Percentiles rank a stretch among this genome's conserved stretches.
phyloP scores from a whole-genome alignment of 1,284 basidiomycete genomes.

The Leucocoprinus gongylophorus region DNA sequence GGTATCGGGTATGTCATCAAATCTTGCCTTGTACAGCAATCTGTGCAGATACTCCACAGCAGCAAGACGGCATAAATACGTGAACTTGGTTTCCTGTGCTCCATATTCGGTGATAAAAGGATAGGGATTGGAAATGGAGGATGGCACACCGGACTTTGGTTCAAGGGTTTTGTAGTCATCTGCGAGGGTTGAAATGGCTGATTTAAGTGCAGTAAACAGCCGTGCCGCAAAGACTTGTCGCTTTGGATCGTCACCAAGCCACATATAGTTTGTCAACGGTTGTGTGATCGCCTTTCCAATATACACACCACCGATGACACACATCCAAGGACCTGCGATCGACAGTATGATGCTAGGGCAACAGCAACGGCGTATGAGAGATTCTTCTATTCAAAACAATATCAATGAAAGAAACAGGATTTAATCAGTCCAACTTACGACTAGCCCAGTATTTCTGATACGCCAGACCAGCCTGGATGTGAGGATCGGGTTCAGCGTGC shows the following conservation, averaged over 20 bases:
- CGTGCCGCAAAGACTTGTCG: not conserved
- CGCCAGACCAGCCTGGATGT: not conserved
- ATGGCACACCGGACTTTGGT: not conserved
- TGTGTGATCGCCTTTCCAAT: slow-evolving; percentile 23
- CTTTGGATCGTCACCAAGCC: slow-evolving; percentile 12
- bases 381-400: not conserved
- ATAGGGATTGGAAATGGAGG: not conserved
- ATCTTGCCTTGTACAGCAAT: not conserved
- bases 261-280: slow-evolving; percentile 23
- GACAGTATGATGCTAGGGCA: slow-evolving; percentile 27
- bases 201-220: not conserved
- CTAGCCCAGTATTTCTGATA: not conserved
- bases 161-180: not conserved
- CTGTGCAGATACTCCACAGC: not conserved
- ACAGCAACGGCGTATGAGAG: slow-evolving; percentile 13
- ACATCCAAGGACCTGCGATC: slow-evolving; percentile 21
- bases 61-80: not conserved
- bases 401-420: not conserved
- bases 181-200: not conserved
- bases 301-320: slow-evolving; percentile 23
- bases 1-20: not conserved
- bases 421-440: not conserved
- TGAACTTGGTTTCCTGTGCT: not conserved
- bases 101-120: not conserved
- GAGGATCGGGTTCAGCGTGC: not conserved